Evolutionary conservation across 441 rosid species (phyloP), one percentile per base, ranked within the genome.

Genomic region (Syzygium malaccense): DNA sequence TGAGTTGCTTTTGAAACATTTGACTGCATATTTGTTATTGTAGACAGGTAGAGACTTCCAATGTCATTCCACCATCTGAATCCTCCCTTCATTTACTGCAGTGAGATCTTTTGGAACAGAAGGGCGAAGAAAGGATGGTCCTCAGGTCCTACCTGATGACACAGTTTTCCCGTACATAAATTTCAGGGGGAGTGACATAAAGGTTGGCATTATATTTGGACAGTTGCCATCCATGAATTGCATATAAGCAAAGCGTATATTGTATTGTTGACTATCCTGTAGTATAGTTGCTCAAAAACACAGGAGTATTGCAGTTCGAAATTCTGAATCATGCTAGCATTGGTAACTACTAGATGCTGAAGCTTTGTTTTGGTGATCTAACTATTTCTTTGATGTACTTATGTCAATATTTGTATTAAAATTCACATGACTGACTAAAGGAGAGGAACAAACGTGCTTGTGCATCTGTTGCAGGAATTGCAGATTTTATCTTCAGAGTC

Each of bases 21-120:
- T 71, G 80, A 18, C 28, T 37, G 28, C 49, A 71, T 71, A 37
- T 5, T 19, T 20, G 80, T 71, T 71, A 71, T 71, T 11, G 49
- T 1, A 19, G 49, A 71, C 49, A 19, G 28, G 48, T 68, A 33
- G 68, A 62, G 48, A 5, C 79, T 68, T 68, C 79, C 45, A 66
- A 33, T 68, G 48, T 68, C 28, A 37, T 19, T 33, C 14, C 33
- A 33, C 28, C 48, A 71, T 71, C 28, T 33, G 80, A 71, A 37
- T 71, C 26, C 10, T 71, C 79, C 48, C 48, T 68, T 68, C 48
- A 32, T 58, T 33, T 79, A 53, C 80, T 86, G 89, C 93, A 92
- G 94, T 91, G 49, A 88, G 94, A 90, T 92, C 94, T 32, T 90
- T 90, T 90, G 94, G 94, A 85, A 91, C 94, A 26, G 93, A 92